These are phyloP conservation scores for Coccomyxa sp. DNA, from an alignment of 139 green algal genomes.

Conservation along the genomic window DNA sequence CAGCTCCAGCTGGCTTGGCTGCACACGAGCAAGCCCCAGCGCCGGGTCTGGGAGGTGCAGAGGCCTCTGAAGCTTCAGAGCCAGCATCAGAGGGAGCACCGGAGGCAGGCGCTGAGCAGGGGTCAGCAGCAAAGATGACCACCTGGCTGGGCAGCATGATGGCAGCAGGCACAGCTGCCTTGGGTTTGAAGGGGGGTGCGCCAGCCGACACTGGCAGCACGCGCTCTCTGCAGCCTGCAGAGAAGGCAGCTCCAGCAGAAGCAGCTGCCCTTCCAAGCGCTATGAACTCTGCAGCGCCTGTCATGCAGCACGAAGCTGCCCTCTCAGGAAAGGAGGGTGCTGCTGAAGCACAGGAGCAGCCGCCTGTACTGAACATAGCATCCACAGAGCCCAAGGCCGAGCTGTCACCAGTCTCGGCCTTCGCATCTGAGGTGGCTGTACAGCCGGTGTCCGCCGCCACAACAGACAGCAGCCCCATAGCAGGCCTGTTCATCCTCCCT, in stretches of 20 bases:
- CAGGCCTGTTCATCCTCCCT: background rate
- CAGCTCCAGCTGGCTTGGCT: background rate
- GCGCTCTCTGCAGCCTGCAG: background rate
- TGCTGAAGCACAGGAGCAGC: background rate
- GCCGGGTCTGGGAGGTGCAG: background rate
- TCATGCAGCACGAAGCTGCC: background rate
- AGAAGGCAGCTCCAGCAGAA: background rate
- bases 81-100: background rate
- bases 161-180: too few relatives aligned
- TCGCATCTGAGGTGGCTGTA: background rate
- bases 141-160: slow-evolving; percentile 1
- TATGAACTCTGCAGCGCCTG: background rate
- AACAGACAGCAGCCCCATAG: background rate
- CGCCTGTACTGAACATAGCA: background rate
- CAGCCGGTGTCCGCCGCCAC: background rate
- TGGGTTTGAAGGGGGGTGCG: background rate
- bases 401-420: background rate
- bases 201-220: too few relatives aligned
- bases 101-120: background rate
- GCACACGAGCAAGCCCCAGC: background rate
- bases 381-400: background rate
- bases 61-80: background rate
- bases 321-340: background rate
- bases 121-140: background rate
- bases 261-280: background rate